Evolutionary conservation across 345 rosid genomes (phyloP), one percentile per base, ranked within the genome.

Genomic region (Pistacia atlantica): DNA sequence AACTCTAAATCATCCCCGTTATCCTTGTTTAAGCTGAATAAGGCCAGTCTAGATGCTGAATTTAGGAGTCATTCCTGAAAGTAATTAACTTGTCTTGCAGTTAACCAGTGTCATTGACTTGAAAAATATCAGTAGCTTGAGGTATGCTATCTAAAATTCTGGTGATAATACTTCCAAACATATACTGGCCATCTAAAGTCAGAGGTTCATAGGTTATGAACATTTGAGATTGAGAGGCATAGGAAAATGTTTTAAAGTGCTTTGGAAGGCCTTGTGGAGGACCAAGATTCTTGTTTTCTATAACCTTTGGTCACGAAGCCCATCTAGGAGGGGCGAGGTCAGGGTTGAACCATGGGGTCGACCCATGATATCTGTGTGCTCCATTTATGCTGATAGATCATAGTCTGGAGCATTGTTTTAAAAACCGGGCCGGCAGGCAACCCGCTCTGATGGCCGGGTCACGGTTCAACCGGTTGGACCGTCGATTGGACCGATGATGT

Each of bases 191-290:
- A 87, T 51, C 77, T 76, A 12, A 84, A 77, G 63, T 83, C 77
- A 1, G 55, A 67, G 13, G 22, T 31, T 4, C 1, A 46, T 16
- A 4, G 51, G 4, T 48, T 55, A 22, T 13, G 11, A 20, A 18
- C 11, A 35, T 46, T 54, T 11, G 25, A 12, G 57, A 42, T 42
- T 6, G 46, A 42, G 11, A 71, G 56, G 11, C 48, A 16, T 14
- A 17, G 52, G 8, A 5, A 56, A 14, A 31, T 56, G 18, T 22
- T 81, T 8, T 75, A 35, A 17, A 76, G 74, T 6, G 77, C 48
- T 6, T 86, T 79, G 17, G 86, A 88, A 62, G 89, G 88, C 86
- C 89, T 84, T 10, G 79, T 75, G 52, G 82, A 78, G 54, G 75
- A 77, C 65, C 86, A 83, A 11, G 76, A 31, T 8, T 31, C 33